Evolutionary conservation across 2,329 filamentous ascomycete species (phyloP).

Genomic region (Phialocephala sp.): DNA sequence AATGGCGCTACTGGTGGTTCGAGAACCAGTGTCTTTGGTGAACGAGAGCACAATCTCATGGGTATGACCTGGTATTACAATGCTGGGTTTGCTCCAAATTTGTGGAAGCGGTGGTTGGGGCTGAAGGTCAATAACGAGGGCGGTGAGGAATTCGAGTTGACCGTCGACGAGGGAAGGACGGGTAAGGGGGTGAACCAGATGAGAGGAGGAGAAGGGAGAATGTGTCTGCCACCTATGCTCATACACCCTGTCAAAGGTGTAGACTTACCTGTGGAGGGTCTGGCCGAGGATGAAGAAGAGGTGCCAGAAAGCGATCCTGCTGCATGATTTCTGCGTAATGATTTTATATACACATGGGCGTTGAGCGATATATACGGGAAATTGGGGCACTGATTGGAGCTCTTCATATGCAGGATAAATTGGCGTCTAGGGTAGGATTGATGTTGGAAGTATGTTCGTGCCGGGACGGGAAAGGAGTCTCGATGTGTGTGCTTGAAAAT

Average conservation of each 20-base stretch:
- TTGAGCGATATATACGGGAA: slow-evolving; percentile 8
- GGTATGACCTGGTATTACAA: slow-evolving; percentile 94
- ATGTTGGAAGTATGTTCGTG: not conserved
- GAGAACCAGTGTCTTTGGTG: slow-evolving; percentile 75
- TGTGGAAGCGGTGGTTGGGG: slow-evolving; percentile 88
- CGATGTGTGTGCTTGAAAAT: not conserved
- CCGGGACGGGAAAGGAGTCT: too few species aligned
- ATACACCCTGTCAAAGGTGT: slow-evolving; percentile 87
- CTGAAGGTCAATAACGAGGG: slow-evolving; percentile 79
- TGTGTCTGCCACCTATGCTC: slow-evolving; percentile 90
- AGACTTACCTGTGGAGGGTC: slow-evolving; percentile 51
- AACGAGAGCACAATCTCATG: slow-evolving; percentile 86
- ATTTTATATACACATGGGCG: slow-evolving; percentile 11
- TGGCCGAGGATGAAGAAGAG: slow-evolving; percentile 30
- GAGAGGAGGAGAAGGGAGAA: slow-evolving; percentile 76
- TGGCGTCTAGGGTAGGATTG: slow-evolving; percentile 6
- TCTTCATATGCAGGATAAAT: not conserved
- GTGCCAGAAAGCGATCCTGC: slow-evolving; percentile 41
- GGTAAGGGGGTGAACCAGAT: slow-evolving; percentile 50
- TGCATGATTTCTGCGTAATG: slow-evolving; percentile 36
- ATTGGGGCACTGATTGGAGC: not conserved
- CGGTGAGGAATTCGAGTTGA: slow-evolving; percentile 76
- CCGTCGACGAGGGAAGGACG: slow-evolving; percentile 52
- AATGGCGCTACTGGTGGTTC: slow-evolving; percentile 78
- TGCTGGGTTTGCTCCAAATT: slow-evolving; percentile 76